Percentiles rank a stretch among this genome's conserved stretches.
These are phyloP conservation scores for Lithohypha guttulata DNA, from an alignment of 2,329 filamentous ascomycete species.

Conservation along the genomic window DNA sequence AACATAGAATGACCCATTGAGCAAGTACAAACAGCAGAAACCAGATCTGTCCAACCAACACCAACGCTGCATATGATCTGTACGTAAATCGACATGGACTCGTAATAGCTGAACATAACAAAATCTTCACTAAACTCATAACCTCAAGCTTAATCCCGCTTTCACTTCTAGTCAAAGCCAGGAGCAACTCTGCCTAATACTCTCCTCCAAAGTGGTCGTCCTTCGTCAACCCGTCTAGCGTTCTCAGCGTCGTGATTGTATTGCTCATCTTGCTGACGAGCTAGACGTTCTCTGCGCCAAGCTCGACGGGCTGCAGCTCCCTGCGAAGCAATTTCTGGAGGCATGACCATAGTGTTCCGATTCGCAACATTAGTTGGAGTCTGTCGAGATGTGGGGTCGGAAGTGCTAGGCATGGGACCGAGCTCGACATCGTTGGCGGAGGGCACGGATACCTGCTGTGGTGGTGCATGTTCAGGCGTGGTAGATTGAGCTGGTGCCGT, in stretches of 20 bases:
- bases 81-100: too few species aligned
- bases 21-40: too few species aligned
- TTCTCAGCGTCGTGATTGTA: slow-evolving; percentile 11
- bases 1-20: too few species aligned
- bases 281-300: slow-evolving; percentile 18
- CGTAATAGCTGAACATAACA: too few species aligned
- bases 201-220: slow-evolving; percentile 9
- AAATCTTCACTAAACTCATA: too few species aligned
- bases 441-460: too few species aligned
- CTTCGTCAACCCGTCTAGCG: slow-evolving; percentile 13
- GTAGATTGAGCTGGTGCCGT: slow-evolving; percentile 2
- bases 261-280: slow-evolving; percentile 14
- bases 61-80: too few species aligned
- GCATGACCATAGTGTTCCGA: slow-evolving; percentile 11
- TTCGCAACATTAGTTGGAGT: slow-evolving; percentile 1
- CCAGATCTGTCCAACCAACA: too few species aligned
- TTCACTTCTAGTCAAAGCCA: slow-evolving; percentile 5
- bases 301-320: slow-evolving; percentile 19
- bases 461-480: slow-evolving; percentile 1
- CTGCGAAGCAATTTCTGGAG: slow-evolving; percentile 17
- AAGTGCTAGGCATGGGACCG: slow-evolving; percentile 2
- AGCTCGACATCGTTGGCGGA: slow-evolving; percentile 6
- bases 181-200: slow-evolving; percentile 2
- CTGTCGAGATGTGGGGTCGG: slow-evolving; percentile 7
- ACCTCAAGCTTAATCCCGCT: too few species aligned